Base-by-base conservation (phyloP, 768 basidiomycete genomes). In the Termitomyces sp. region DNA sequence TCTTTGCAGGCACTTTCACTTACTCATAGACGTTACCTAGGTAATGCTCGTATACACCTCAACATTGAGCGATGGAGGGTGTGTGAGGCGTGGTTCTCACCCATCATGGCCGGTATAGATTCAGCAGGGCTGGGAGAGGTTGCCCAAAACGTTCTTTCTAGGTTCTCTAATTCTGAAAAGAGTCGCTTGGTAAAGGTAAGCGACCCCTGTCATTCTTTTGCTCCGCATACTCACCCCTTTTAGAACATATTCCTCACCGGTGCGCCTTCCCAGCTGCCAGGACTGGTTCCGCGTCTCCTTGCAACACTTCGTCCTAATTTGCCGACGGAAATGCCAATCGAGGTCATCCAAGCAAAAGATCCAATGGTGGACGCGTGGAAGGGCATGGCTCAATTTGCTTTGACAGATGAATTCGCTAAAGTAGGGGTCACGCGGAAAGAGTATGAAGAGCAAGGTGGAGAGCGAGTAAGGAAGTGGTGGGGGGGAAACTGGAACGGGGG, bases 41-140 rank as follows among this genome's bases (percentile, higher is more conserved):
- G 89, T 22, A 74, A 81, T 60, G 77, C 88, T 48, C 86, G 93
- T 57, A 84, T 98, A 56, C 94, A 97, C 67, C 77, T 98, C 46
- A 96, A 88, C 66, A 84, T 90, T 12, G 96, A 98, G 75, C 79
- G 94, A 42, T 93, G 91, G 81, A 80, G 95, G 39, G 93, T 91
- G 8, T 91, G 90, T 63, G 97, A 98, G 73, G 84, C 93, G 1
- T 94, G 89, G 79, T 97, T 96, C 75, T 87, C 91, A 30, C 96
- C 96, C 0, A 78, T 77, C n/a, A 95, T 97, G 84, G 95, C 93
- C 2, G 96, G 97, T 2, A 79, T 96, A 18, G 97, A 98, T 70
- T 92, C 88, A 13, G 96, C 97, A 0, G 97, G 97, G 0, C 73
- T 99, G 9, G 90, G 88, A n/a, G 97, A 99, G 72, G 85, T 98